Percentiles rank a stretch among this genome's conserved stretches.
phyloP scores from a whole-genome alignment of 371 early-diverging fungal species.

The Blakeslea trispora region DNA sequence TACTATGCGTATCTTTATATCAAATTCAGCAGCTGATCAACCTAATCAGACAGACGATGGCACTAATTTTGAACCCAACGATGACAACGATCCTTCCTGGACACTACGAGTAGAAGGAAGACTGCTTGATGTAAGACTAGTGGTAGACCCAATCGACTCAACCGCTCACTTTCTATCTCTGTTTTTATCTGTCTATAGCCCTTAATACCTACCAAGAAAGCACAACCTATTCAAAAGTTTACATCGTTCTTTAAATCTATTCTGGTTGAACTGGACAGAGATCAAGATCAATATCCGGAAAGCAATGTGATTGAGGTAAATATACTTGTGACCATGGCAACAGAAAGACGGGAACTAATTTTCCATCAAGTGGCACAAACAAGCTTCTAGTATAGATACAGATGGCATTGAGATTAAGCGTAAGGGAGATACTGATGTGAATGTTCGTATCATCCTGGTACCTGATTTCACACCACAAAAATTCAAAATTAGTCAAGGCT shows the following conservation, averaged over 20 bases:
- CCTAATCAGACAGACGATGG: conserved; percentile 44
- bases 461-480: conserved; percentile 78
- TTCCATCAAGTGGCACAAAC: conserved; percentile 65
- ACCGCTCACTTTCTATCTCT: no score
- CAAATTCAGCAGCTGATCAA: conserved; percentile 86
- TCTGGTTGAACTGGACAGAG: conserved; percentile 83
- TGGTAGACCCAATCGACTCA: no score
- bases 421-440: conserved; percentile 79
- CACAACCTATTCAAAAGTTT: conserved; percentile 77
- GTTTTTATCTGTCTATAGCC: no score
- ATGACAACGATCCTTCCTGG: conserved; percentile 81
- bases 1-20: conserved; percentile 86
- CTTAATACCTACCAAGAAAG: conserved; percentile 61
- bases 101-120: conserved; percentile 91
- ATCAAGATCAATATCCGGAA: conserved; percentile 68
- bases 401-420: conserved; percentile 96
- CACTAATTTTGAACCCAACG: conserved; percentile 48
- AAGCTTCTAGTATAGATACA: conserved; percentile 57
- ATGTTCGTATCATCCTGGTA: conserved; percentile 76
- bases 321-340: no score
- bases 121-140: conserved; percentile 76
- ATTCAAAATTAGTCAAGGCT: conserved; percentile 70
- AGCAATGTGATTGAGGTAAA: conserved; percentile 73
- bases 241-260: conserved; percentile 83
- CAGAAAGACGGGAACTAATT: not conserved